Evolutionary conservation across 1,284 basidiomycete genomes (phyloP).

Genomic region (Pseudozyma hubeiensis): DNA sequence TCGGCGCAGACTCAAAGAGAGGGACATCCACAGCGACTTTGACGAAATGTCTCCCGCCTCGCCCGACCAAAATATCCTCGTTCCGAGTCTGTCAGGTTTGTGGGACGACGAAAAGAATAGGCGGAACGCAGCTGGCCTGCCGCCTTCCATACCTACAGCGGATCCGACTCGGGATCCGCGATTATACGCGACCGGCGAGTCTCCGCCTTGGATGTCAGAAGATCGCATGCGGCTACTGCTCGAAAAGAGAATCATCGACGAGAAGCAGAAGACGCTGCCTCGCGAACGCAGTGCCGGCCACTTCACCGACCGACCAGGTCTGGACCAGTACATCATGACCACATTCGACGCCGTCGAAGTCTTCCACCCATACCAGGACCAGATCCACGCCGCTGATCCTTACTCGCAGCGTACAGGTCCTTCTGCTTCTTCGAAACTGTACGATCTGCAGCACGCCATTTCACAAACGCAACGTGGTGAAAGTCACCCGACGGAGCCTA

Average conservation of each 20-base stretch:
- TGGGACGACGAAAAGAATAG: constrained; percentile 92
- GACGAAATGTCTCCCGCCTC: constrained; percentile 26
- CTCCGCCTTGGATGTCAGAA: constrained; percentile 64
- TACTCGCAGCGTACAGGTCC: constrained; percentile 47
- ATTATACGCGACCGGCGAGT: constrained; percentile 37
- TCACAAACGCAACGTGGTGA: constrained; percentile 59
- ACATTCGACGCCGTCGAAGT: constrained; percentile 81
- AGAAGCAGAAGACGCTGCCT: constrained; percentile 71
- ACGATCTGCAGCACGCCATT: constrained; percentile 47
- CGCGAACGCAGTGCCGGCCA: constrained; percentile 35
- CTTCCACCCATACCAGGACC: constrained; percentile 54
- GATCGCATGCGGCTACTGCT: constrained; percentile 67
- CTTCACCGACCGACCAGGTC: constrained; percentile 62
- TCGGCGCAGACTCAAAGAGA: constrained; percentile 76
- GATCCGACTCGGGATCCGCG: constrained; percentile 50
- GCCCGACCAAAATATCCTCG: constrained; percentile 76
- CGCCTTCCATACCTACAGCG: constrained; percentile 49
- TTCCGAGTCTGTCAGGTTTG: constrained; percentile 87
- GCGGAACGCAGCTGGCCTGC: constrained; percentile 69
- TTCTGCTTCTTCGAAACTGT: constrained; percentile 43
- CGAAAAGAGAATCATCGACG: constrained; percentile 55
- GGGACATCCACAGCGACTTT: constrained; percentile 79
- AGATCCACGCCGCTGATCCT: constrained; percentile 40
- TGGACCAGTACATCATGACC: constrained; percentile 81
- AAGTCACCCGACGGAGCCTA: constrained; percentile 47